Conservation (phyloP, 345 rosid species). For the Conringia planisiliqua region DNA sequence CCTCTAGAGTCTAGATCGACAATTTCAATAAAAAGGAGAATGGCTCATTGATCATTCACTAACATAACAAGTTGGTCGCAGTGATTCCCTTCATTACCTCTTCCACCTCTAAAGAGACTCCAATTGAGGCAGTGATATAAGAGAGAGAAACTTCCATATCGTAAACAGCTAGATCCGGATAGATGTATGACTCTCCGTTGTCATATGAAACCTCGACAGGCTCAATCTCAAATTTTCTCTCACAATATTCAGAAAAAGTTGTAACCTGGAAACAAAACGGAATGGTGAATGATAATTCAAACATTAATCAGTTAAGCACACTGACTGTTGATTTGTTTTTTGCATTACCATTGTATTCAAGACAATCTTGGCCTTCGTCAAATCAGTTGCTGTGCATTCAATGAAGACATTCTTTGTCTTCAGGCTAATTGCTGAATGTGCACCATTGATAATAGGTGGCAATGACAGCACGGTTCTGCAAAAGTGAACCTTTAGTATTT, state of each 20-base stretch:
- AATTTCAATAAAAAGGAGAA: neutral
- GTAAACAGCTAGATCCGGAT: slow-evolving; percentile 72
- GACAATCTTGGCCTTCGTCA: slow-evolving; percentile 90
- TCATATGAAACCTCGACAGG: slow-evolving; percentile 80
- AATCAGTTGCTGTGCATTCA: slow-evolving; percentile 94
- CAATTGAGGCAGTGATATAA: slow-evolving; percentile 65
- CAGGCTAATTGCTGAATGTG: slow-evolving; percentile 87
- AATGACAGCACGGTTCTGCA: slow-evolving; percentile 83
- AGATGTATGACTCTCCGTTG: slow-evolving; percentile 58
- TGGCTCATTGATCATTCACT: neutral
- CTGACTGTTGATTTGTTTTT: slow-evolving; percentile 5
- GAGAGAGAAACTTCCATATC: slow-evolving; percentile 83
- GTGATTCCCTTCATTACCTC: slow-evolving; percentile 47
- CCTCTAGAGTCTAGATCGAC: neutral
- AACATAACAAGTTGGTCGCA: neutral
- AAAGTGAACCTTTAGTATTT: slow-evolving; percentile 20
- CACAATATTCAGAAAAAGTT: slow-evolving; percentile 65
- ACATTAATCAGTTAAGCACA: neutral
- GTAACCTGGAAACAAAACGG: slow-evolving; percentile 51
- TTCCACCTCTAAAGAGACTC: slow-evolving; percentile 65
- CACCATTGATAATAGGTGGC: slow-evolving; percentile 94
- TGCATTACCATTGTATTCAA: slow-evolving; percentile 78
- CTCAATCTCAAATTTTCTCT: slow-evolving; percentile 76
- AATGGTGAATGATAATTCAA: slow-evolving; percentile 7
- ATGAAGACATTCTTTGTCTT: slow-evolving; percentile 90